phyloP scores from a whole-genome alignment of 2,329 filamentous ascomycete genomes.

The Elsinoe fawcettii region DNA sequence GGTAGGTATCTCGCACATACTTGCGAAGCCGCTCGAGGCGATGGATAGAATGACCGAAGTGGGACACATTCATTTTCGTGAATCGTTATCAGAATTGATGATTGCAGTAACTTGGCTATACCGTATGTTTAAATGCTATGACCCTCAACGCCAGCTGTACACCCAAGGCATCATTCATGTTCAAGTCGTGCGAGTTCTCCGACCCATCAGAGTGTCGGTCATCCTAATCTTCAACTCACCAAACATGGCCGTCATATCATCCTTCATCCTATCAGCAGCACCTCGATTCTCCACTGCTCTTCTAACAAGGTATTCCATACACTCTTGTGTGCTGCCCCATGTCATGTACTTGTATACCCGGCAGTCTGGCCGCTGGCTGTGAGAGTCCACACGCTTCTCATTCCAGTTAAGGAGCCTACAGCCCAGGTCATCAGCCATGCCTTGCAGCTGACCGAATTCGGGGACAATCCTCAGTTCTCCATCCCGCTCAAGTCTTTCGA shows the following conservation, averaged over 20 bases:
- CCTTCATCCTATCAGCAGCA: conserved; percentile 22
- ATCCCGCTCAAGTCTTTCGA: conserved; percentile 18
- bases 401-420: conserved; percentile 21
- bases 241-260: conserved; percentile 13
- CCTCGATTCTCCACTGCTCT: conserved; percentile 25
- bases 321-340: conserved; percentile 26
- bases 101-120: not conserved
- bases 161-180: too few species aligned
- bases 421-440: conserved; percentile 26
- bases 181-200: not conserved
- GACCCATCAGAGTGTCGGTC: not conserved
- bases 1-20: too few species aligned
- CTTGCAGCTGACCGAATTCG: conserved; percentile 25
- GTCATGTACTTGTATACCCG: conserved; percentile 25
- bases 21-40: too few species aligned
- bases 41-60: too few species aligned
- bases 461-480: conserved; percentile 19
- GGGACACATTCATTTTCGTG: too few species aligned
- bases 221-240: conserved; percentile 9
- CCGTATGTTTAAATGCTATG: not conserved
- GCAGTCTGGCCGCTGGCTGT: conserved; percentile 17
- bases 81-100: too few species aligned
- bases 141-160: too few species aligned
- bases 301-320: conserved; percentile 26
- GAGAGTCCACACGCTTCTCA: conserved; percentile 2